phyloP scores from a whole-genome alignment of 768 basidiomycete species.

The Russula brevipes region DNA sequence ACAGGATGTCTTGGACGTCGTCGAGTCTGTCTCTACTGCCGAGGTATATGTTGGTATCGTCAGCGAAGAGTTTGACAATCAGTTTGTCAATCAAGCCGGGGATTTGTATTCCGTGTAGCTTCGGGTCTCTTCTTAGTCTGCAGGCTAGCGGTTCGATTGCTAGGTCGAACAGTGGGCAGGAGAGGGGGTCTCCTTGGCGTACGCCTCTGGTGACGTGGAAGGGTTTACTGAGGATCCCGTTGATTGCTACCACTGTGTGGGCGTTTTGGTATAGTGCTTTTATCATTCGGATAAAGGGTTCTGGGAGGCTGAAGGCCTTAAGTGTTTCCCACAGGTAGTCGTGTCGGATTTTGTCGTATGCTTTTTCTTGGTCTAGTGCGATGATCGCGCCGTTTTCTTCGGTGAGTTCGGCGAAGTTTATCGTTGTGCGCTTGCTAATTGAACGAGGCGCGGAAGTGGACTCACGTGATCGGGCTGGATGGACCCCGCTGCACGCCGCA shows the following conservation, averaged over 20 bases:
- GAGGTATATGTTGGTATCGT: too few species aligned
- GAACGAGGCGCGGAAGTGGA: too few species aligned
- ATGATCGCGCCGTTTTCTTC: not conserved
- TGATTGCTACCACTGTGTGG: not conserved
- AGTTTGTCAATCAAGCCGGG: too few species aligned
- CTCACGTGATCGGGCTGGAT: too few species aligned
- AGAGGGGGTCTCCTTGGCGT: slow-evolving; percentile 22
- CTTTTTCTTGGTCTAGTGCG: not conserved
- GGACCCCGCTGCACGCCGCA: too few species aligned
- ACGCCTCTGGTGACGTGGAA: slow-evolving; percentile 16
- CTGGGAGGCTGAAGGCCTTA: not conserved
- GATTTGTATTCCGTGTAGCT: too few species aligned
- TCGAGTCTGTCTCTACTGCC: too few species aligned
- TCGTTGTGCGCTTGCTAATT: not conserved
- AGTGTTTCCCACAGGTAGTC: slow-evolving; percentile 8
- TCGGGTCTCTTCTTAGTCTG: too few species aligned
- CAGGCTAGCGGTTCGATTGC: too few species aligned
- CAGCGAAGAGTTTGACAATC: too few species aligned
- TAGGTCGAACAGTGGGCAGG: slow-evolving; percentile 19
- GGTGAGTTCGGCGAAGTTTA: not conserved
- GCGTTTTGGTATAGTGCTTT: slow-evolving; percentile 6
- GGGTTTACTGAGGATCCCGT: slow-evolving; percentile 5
- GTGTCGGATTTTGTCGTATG: not conserved
- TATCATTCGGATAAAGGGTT: not conserved
- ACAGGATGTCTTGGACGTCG: too few species aligned